Base-by-base conservation (phyloP, 495 filamentous ascomycete genomes). In the Aspergillus panamensis region DNA sequence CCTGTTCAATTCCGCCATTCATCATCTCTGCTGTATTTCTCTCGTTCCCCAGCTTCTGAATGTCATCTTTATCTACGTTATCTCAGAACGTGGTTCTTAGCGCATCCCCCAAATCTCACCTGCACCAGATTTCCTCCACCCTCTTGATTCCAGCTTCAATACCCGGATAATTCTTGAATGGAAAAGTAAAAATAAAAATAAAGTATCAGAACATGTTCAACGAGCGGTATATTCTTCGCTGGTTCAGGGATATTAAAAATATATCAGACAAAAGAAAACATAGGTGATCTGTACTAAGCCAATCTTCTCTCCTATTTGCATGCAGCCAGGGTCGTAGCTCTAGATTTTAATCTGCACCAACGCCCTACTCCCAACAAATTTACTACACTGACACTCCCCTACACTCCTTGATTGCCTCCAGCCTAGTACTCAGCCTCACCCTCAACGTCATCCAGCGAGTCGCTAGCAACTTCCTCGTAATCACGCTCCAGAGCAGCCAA, bases 401-500 rank as follows among this genome's bases (percentile, higher is more conserved):
- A 43, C 13, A 37, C 44, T 45, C 57, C 50, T 30, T 47, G 59
- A 67, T 56, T 58, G 55, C 64, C 57, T 58, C 61, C 60, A 61
- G 68, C 70, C 75, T 96, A 98, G 85, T 98, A 98, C 84, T 98
- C 94, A 61, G 90, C 90, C 80, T 97, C 93, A 64, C 80, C 80
- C 70, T 86, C 88, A 64, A 94, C 94, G 58, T 84, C 90, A 77
- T 92, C 92, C 61, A 94, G 73, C 60, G 93, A 96, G 77, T 98
- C 94, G 70, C 92, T 92, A 62, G 91, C 94, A 66, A 98, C 94
- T 77, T 98, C 94, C 80, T 97, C 95, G 80, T 98, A 98, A 77
- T 98, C 94, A 62, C 93, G 89, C 85, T 98, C 94, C 44, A 98
- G 85, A 65, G 94, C 94, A 68, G 94, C 94, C 68, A 98, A 76